Evolutionary conservation across 805 yeast species (phyloP).

Genomic region (Pichia californica): DNA sequence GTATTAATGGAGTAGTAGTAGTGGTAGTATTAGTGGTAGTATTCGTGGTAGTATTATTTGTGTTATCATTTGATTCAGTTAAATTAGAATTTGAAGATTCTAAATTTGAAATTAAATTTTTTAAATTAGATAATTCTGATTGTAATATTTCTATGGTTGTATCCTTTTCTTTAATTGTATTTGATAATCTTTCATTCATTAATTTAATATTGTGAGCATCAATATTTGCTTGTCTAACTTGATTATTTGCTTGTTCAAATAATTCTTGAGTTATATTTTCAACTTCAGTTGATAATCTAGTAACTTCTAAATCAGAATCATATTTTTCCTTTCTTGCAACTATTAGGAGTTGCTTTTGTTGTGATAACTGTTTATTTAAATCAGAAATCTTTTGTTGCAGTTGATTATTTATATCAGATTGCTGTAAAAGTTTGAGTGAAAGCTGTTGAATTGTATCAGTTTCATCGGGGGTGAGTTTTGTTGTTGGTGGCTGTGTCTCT

Average conservation of each 20-base stretch:
- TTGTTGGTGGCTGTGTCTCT: background rate
- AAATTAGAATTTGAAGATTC: background rate
- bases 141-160: slow-evolving; percentile 55
- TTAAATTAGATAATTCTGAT: slow-evolving; percentile 62
- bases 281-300: slow-evolving; percentile 43
- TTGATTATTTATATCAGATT: slow-evolving; percentile 16
- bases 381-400: slow-evolving; percentile 21
- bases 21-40: too few species aligned
- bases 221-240: slow-evolving; percentile 74
- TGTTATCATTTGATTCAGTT: background rate
- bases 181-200: slow-evolving; percentile 48
- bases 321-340: slow-evolving; percentile 20
- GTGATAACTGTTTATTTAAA: slow-evolving; percentile 28
- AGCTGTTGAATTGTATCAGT: slow-evolving; percentile 17
- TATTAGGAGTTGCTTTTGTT: slow-evolving; percentile 2
- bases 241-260: slow-evolving; percentile 77
- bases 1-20: background rate
- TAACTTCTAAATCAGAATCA: slow-evolving; percentile 8
- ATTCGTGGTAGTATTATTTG: too few species aligned
- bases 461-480: background rate
- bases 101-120: slow-evolving; percentile 46
- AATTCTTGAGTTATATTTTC: slow-evolving; percentile 73
- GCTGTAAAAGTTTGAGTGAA: slow-evolving; percentile 23
- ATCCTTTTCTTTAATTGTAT: slow-evolving; percentile 63
- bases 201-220: slow-evolving; percentile 55